Percentiles rank a stretch among this genome's conserved stretches.
These are phyloP conservation scores for Trichosanthes cucumerina DNA, from an alignment of 306 rosid species.

Conservation along the genomic window DNA sequence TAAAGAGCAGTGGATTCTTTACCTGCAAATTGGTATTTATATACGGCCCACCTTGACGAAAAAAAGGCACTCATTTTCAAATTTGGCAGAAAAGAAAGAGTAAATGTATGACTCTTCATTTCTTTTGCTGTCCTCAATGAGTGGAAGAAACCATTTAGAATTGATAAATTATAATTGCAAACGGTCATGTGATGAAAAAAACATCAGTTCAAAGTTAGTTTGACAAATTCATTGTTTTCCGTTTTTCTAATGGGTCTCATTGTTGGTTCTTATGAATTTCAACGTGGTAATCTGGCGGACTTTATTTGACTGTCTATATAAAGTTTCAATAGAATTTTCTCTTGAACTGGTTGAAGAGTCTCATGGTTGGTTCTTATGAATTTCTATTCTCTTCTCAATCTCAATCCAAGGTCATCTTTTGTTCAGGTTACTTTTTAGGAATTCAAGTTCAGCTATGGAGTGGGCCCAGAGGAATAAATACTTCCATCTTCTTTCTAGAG, in stretches of 20 bases:
- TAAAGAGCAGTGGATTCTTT: background rate
- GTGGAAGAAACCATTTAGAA: background rate
- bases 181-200: background rate
- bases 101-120: background rate
- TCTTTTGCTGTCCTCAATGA: background rate
- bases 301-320: background rate
- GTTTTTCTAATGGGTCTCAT: background rate
- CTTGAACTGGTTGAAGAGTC: background rate
- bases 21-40: background rate
- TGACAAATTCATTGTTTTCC: background rate
- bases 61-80: background rate
- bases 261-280: background rate
- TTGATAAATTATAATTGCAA: background rate
- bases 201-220: background rate
- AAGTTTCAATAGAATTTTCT: background rate
- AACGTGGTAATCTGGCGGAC: background rate
- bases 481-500: constrained; percentile 58
- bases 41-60: background rate
- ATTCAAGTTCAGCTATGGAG: constrained; percentile 67
- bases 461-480: constrained; percentile 76
- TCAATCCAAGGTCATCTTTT: background rate
- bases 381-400: background rate
- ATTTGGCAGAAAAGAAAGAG: background rate
- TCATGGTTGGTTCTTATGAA: background rate
- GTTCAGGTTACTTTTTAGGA: constrained; percentile 63